Conservation (phyloP, 345 rosid species). For the Gossypium bickii region DNA sequence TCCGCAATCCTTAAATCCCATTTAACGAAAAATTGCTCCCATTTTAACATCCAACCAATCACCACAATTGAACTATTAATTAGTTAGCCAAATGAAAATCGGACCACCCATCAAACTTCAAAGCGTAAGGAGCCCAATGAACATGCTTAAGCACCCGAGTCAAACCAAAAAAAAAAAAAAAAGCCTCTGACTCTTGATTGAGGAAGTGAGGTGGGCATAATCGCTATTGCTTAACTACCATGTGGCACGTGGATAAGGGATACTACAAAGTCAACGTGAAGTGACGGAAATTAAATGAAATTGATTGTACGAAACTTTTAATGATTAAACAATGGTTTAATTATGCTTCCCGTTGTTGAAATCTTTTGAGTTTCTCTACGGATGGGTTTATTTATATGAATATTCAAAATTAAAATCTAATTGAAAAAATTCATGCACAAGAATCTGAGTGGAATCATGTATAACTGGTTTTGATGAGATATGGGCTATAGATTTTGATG, state of each 20-base stretch:
- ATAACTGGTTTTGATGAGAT: too few species aligned
- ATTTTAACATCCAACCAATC: background rate
- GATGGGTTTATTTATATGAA: too few species aligned
- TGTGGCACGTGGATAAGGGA: background rate
- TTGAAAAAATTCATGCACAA: too few species aligned
- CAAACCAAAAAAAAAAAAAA: background rate
- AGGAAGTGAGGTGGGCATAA: slow-evolving; percentile 1
- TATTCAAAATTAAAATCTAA: too few species aligned
- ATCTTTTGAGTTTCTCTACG: too few species aligned
- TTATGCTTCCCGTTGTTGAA: too few species aligned
- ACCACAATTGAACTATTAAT: background rate
- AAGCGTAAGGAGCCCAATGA: slow-evolving; percentile 11
- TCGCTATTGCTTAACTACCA: background rate
- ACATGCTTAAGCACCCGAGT: slow-evolving; percentile 7
- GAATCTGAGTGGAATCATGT: too few species aligned
- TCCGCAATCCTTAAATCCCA: background rate
- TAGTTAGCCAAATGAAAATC: background rate
- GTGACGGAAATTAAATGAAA: background rate
- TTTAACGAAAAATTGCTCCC: too few species aligned
- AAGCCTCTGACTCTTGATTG: background rate
- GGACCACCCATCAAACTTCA: background rate
- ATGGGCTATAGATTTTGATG: too few species aligned
- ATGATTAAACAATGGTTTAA: too few species aligned
- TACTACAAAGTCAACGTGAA: background rate
- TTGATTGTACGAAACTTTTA: too few species aligned